These are phyloP conservation scores for Didymella exigua DNA, from an alignment of 2,329 filamentous ascomycete species.

Conservation along the genomic window DNA sequence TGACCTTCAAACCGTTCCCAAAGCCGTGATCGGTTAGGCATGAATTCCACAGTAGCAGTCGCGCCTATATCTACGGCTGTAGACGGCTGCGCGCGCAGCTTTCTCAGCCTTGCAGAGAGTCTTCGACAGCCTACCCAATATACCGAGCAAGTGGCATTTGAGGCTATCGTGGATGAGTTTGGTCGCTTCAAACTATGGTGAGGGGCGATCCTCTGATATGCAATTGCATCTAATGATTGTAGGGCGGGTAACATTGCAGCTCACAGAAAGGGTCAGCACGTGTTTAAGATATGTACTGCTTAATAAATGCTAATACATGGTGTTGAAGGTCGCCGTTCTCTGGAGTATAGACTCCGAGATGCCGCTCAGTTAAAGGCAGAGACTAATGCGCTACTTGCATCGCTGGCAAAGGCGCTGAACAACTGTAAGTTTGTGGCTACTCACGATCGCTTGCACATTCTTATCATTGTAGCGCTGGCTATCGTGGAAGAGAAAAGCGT, in stretches of 20 bases:
- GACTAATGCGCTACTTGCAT: not conserved
- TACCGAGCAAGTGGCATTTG: not conserved
- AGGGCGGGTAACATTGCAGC: conserved; percentile 9
- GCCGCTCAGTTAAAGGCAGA: not conserved
- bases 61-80: not conserved
- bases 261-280: not conserved
- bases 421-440: not conserved
- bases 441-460: too few species aligned
- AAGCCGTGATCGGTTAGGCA: not conserved
- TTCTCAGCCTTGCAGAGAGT: conserved; percentile 5
- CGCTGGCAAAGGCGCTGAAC: not conserved
- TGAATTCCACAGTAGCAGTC: not conserved
- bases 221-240: not conserved
- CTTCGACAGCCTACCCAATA: not conserved
- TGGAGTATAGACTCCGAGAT: conserved; percentile 6
- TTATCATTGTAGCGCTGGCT: not conserved
- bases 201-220: too few species aligned
- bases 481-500: not conserved
- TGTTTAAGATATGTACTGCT: not conserved
- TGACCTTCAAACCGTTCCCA: not conserved
- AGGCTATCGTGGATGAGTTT: not conserved
- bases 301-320: not conserved
- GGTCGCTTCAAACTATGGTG: conserved; percentile 12
- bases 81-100: conserved; percentile 1
- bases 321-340: not conserved